phyloP scores from a whole-genome alignment of 179 eudicot species.

The Pouteria campechiana region DNA sequence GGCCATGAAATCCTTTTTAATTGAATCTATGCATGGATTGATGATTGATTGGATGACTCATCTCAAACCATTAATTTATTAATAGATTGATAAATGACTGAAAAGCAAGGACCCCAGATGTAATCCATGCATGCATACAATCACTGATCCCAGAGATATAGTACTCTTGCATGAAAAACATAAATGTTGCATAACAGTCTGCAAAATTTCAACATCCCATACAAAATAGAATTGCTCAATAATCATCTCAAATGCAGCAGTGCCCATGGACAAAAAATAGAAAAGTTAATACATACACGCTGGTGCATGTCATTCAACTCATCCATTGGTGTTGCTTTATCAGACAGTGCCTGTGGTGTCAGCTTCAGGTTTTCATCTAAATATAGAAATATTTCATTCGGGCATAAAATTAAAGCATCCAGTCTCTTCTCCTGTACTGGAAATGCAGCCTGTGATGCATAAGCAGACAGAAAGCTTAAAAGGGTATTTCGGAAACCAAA shows the following conservation, averaged over 20 bases:
- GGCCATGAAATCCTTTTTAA: too few relatives aligned
- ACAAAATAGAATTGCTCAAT: conserved; percentile 1
- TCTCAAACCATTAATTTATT: too few relatives aligned
- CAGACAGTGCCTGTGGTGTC: conserved; percentile 74
- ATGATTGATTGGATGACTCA: too few relatives aligned
- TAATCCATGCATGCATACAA: too few relatives aligned
- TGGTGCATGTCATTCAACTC: conserved; percentile 87
- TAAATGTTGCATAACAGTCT: too few relatives aligned
- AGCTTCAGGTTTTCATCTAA: conserved; percentile 86
- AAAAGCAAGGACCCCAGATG: too few relatives aligned
- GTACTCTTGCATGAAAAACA: too few relatives aligned
- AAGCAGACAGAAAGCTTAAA: background rate
- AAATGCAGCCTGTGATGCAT: conserved; percentile 63
- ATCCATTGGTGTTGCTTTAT: conserved; percentile 75
- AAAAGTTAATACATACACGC: conserved; percentile 33
- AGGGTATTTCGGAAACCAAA: too few relatives aligned
- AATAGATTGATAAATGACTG: too few relatives aligned
- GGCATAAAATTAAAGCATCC: conserved; percentile 75
- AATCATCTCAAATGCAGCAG: conserved; percentile 3
- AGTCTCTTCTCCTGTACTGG: conserved; percentile 83
- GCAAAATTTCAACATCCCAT: background rate
- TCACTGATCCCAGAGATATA: too few relatives aligned
- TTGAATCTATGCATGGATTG: too few relatives aligned
- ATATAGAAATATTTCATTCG: conserved; percentile 60
- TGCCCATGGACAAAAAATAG: background rate